These are phyloP conservation scores for Ceratocystis harringtonii DNA, from an alignment of 2,329 filamentous ascomycete genomes.

Conservation along the genomic window DNA sequence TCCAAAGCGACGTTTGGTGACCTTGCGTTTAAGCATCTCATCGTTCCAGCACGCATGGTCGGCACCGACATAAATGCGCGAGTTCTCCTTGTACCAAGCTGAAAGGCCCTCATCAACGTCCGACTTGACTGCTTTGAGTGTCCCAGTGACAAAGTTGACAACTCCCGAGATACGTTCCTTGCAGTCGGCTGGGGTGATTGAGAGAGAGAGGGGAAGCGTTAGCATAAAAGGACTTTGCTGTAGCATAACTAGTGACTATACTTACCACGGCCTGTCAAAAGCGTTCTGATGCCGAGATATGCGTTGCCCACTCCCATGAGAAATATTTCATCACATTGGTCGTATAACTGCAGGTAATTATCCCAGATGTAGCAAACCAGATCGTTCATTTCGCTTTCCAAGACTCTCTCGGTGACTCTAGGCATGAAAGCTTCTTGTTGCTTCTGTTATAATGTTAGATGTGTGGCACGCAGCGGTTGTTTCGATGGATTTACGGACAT, in stretches of 20 bases:
- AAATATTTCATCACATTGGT: conserved; percentile 58
- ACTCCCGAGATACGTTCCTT: conserved; percentile 55
- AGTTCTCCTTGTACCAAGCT: conserved; percentile 72
- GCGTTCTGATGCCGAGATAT: conserved; percentile 66
- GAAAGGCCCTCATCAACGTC: conserved; percentile 60
- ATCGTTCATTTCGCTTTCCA: conserved; percentile 51
- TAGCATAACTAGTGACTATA: conserved; percentile 12
- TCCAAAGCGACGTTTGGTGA: conserved; percentile 46
- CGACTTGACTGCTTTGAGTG: conserved; percentile 62
- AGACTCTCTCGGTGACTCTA: conserved; percentile 30
- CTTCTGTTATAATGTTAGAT: conserved; percentile 25
- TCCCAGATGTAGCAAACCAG: conserved; percentile 86
- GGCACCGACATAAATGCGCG: conserved; percentile 59
- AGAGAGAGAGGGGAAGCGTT: conserved; percentile 13
- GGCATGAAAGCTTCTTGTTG: conserved; percentile 34
- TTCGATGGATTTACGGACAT: conserved; percentile 24
- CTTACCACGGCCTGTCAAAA: conserved; percentile 61
- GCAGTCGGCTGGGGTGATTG: conserved; percentile 33
- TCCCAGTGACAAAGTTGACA: conserved; percentile 67
- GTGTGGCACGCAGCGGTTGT: neutral
- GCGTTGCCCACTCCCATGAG: conserved; percentile 83
- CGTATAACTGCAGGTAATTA: conserved; percentile 76
- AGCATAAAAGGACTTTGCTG: conserved; percentile 12
- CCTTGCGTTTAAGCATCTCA: conserved; percentile 42
- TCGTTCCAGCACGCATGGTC: conserved; percentile 64